phyloP scores from a whole-genome alignment of 2,329 filamentous ascomycete species.

The Exophiala alcalophila region DNA sequence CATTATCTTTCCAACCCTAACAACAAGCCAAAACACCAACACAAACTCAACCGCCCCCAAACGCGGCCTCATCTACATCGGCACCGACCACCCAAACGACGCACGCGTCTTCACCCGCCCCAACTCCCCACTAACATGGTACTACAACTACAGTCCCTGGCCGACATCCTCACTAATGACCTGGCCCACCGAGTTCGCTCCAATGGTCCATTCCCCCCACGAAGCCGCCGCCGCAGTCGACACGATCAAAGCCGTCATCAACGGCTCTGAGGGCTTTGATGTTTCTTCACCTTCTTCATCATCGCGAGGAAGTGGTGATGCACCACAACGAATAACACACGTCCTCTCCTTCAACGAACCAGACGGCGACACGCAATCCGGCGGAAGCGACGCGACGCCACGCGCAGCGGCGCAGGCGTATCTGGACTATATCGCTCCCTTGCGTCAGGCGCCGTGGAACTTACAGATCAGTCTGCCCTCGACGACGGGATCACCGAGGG shows the following conservation, averaged over 20 bases:
- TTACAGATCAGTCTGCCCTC: conserved; percentile 64
- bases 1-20: not conserved
- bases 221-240: conserved; percentile 11
- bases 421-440: conserved; percentile 68
- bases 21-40: too few relatives aligned
- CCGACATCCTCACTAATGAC: conserved; percentile 50
- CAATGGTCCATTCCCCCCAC: conserved; percentile 72
- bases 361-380: conserved; percentile 55
- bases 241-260: conserved; percentile 10
- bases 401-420: conserved; percentile 63
- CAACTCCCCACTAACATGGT: conserved; percentile 68
- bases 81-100: conserved; percentile 57
- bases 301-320: conserved; percentile 9
- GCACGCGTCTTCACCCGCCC: conserved; percentile 61
- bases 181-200: conserved; percentile 66
- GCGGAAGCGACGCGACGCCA: conserved; percentile 63
- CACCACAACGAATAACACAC: conserved; percentile 61
- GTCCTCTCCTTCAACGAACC: conserved; percentile 80
- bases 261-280: conserved; percentile 3
- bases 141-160: conserved; percentile 70
- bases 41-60: conserved; percentile 45
- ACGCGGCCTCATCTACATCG: conserved; percentile 70
- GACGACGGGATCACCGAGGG: conserved; percentile 60
- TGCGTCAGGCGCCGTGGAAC: conserved; percentile 55
- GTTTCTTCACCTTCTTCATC: too few relatives aligned